A percentile compares a stretch with the other conserved stretches of the same genome.
phyloP scores from a whole-genome alignment of 176 grass and related monocot genomes.

The Hyparrhenia diplandra region DNA sequence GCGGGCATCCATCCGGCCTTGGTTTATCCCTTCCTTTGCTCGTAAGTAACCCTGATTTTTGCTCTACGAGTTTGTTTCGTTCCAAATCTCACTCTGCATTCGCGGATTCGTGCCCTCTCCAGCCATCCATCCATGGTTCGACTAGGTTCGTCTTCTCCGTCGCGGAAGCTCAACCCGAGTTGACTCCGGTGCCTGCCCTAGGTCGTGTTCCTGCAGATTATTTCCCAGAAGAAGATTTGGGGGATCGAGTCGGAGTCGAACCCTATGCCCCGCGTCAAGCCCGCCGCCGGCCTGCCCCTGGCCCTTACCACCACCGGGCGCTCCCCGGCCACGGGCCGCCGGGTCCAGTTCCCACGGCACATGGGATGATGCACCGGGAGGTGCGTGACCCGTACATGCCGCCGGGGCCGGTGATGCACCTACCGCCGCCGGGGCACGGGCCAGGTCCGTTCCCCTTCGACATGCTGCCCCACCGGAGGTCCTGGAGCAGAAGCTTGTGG shows the following conservation, averaged over 20 bases:
- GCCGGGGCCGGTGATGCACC: slow-evolving; percentile 42
- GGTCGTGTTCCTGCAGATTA: neutral
- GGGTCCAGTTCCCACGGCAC: slow-evolving; percentile 12
- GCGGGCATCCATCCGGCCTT: neutral
- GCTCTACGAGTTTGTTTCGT: neutral
- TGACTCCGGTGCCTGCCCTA: neutral
- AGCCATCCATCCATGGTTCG: neutral
- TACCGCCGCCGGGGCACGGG: slow-evolving; percentile 26
- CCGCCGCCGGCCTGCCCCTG: slow-evolving; percentile 29
- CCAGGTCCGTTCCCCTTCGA: slow-evolving; percentile 56
- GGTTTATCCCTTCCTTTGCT: neutral
- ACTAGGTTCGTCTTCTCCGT: neutral
- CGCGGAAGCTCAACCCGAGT: neutral
- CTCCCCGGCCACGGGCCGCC: slow-evolving; percentile 31
- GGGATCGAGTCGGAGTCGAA: neutral
- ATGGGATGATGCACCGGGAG: slow-evolving; percentile 61
- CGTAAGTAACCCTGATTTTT: neutral
- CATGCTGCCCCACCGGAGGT: slow-evolving; percentile 65
- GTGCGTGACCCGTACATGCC: slow-evolving; percentile 54
- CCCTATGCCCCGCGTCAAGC: slow-evolving; percentile 13
- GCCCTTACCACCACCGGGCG: slow-evolving; percentile 37
- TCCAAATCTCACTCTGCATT: neutral
- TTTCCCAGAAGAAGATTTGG: neutral
- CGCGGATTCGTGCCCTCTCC: neutral
- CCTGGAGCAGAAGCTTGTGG: slow-evolving; percentile 75